Conservation (phyloP, 1,284 basidiomycete species). For the Cryptococcus sp. region DNA sequence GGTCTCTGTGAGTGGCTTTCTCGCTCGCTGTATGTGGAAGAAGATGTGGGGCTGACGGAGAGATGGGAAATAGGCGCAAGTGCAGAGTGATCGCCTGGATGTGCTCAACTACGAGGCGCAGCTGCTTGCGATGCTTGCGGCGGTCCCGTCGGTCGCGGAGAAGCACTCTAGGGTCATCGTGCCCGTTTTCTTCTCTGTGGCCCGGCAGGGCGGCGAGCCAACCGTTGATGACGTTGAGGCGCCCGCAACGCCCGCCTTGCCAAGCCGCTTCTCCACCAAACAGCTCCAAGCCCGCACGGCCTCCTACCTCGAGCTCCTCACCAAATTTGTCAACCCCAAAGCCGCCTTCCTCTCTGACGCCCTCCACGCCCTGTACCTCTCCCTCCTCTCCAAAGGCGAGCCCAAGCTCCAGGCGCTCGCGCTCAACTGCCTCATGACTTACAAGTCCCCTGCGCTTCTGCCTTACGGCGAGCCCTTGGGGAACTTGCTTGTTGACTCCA, state of each 20-base stretch:
- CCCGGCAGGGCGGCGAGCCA: slow-evolving; percentile 17
- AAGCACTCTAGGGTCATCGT: slow-evolving; percentile 78
- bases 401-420: slow-evolving; percentile 71
- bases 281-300: slow-evolving; percentile 54
- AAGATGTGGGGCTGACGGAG: slow-evolving; percentile 9
- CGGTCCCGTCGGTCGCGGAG: slow-evolving; percentile 68
- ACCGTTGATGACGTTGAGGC: slow-evolving; percentile 7
- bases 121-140: slow-evolving; percentile 65
- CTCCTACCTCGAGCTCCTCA: slow-evolving; percentile 79
- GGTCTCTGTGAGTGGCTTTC: slow-evolving; percentile 31
- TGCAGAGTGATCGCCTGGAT: slow-evolving; percentile 67
- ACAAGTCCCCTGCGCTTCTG: slow-evolving; percentile 67
- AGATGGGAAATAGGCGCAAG: slow-evolving; percentile 56
- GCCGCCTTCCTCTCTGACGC: slow-evolving; percentile 69
- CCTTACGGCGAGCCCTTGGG: slow-evolving; percentile 67
- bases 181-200: slow-evolving; percentile 64
- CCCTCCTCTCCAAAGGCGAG: slow-evolving; percentile 83
- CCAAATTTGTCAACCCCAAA: slow-evolving; percentile 88
- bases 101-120: slow-evolving; percentile 72
- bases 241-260: slow-evolving; percentile 9
- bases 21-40: neutral
- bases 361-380: slow-evolving; percentile 66
- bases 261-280: slow-evolving; percentile 42
- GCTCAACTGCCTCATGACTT: slow-evolving; percentile 76
- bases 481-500: slow-evolving; percentile 74